phyloP scores from a whole-genome alignment of 495 filamentous ascomycete genomes.

The Aspergillus ellipticus region DNA sequence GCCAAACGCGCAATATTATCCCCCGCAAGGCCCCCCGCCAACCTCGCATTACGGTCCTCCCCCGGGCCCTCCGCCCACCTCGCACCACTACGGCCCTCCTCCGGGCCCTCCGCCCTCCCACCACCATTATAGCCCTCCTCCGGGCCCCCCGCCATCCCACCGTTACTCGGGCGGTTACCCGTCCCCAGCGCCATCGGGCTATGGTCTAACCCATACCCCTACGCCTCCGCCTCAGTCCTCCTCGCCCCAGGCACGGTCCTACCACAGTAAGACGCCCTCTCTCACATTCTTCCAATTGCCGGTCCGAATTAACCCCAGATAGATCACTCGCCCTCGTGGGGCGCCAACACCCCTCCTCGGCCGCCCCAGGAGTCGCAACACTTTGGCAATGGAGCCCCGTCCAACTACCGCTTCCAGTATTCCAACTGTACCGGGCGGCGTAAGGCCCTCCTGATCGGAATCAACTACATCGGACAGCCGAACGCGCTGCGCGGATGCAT shows the following conservation, averaged over 20 bases:
- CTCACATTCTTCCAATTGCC: not conserved
- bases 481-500: conserved; percentile 90
- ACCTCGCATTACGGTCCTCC: conserved; percentile 18
- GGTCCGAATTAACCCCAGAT: not conserved
- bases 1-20: not conserved
- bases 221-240: conserved; percentile 18
- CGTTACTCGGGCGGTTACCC: conserved; percentile 10
- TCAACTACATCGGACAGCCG: conserved; percentile 93
- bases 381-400: conserved; percentile 76
- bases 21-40: conserved; percentile 1
- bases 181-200: conserved; percentile 13
- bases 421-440: conserved; percentile 84
- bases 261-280: conserved; percentile 11
- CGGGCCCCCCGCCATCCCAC: conserved; percentile 2
- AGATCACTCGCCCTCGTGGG: conserved; percentile 20
- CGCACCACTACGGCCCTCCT: conserved; percentile 5
- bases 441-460: conserved; percentile 91
- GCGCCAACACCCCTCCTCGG: conserved; percentile 27
- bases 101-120: conserved; percentile 10
- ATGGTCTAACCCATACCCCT: conserved; percentile 12
- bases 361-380: conserved; percentile 42
- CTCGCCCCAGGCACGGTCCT: conserved; percentile 9
- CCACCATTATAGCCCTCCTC: conserved; percentile 1
- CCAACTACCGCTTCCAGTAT: conserved; percentile 80
- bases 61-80: conserved; percentile 3